Conservation (phyloP, 768 basidiomycete species). For the Rickenella mellea region DNA sequence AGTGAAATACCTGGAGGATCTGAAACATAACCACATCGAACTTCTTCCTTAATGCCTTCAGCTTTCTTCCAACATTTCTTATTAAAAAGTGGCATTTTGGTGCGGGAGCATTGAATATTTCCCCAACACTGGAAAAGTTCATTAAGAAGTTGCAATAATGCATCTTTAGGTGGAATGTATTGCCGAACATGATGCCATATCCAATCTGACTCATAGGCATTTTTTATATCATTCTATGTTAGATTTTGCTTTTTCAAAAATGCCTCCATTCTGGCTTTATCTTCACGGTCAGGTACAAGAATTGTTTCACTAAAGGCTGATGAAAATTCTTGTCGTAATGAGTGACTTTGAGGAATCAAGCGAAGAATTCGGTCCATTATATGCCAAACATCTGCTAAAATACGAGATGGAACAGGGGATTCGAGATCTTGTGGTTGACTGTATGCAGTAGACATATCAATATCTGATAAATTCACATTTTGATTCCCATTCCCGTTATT, state of each 20-base stretch:
- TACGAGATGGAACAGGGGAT: too few species aligned
- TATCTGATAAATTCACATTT: too few species aligned
- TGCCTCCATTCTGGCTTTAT: conserved; percentile 7
- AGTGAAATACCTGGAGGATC: conserved; percentile 11
- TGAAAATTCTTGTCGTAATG: conserved; percentile 8
- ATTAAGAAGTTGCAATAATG: conserved; percentile 8
- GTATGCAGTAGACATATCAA: too few species aligned
- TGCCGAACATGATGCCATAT: conserved; percentile 8
- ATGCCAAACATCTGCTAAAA: conserved; percentile 10
- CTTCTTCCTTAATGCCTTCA: conserved; percentile 8
- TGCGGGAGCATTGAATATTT: conserved; percentile 22
- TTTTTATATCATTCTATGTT: conserved; percentile 5
- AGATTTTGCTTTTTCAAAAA: conserved; percentile 1
- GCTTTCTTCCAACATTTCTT: conserved; percentile 5
- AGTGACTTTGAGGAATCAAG: conserved; percentile 8
- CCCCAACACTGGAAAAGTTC: conserved; percentile 13
- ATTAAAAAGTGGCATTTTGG: conserved; percentile 14
- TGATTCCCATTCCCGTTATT: too few species aligned
- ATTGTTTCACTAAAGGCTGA: conserved; percentile 12
- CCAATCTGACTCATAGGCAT: conserved; percentile 7
- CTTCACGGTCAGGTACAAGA: conserved; percentile 10
- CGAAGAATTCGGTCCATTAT: conserved; percentile 3
- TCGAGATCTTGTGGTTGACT: too few species aligned
- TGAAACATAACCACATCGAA: conserved; percentile 10
- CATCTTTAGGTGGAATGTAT: conserved; percentile 10